A percentile compares a stretch with the other conserved stretches of the same genome.
Conservation (phyloP, 768 basidiomycete species). For the Suillus hirtellus region DNA sequence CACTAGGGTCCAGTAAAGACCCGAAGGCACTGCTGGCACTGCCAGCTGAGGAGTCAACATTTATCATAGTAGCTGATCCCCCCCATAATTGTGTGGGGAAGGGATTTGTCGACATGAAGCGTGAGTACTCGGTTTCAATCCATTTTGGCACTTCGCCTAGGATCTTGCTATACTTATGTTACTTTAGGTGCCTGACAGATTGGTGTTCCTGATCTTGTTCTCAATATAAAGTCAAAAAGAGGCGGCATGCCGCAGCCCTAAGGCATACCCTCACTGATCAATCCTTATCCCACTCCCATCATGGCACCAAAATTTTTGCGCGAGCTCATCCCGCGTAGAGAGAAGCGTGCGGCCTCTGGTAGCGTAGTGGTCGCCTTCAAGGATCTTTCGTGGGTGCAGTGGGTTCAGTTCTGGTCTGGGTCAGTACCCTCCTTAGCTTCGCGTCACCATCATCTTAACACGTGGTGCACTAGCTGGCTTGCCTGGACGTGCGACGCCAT, state of each 20-base stretch:
- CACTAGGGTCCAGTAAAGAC: not conserved
- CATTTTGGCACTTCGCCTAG: not conserved
- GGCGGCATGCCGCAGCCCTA: not conserved
- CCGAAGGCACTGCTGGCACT: not conserved
- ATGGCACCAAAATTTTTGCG: conserved; percentile 55
- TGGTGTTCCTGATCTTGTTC: not conserved
- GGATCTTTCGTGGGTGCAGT: conserved; percentile 51
- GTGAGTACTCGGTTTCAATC: not conserved
- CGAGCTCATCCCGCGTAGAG: conserved; percentile 51
- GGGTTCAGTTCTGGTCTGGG: conserved; percentile 62
- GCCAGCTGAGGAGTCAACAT: not conserved
- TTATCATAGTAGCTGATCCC: too few relatives aligned
- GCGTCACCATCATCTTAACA: not conserved
- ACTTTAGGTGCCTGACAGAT: not conserved
- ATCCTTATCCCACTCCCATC: not conserved
- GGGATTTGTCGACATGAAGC: not conserved
- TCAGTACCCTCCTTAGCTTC: conserved; percentile 21
- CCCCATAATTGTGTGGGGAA: not conserved
- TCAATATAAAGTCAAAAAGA: not conserved
- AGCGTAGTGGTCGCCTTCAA: conserved; percentile 46
- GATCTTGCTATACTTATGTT: not conserved
- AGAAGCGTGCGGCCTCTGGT: conserved; percentile 34
- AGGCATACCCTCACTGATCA: not conserved
- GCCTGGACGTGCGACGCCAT: conserved; percentile 88
- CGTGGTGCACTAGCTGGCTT: conserved; percentile 53